Evolutionary conservation across 768 basidiomycete genomes (phyloP).

Genomic region (Rhodotorula paludigena): DNA sequence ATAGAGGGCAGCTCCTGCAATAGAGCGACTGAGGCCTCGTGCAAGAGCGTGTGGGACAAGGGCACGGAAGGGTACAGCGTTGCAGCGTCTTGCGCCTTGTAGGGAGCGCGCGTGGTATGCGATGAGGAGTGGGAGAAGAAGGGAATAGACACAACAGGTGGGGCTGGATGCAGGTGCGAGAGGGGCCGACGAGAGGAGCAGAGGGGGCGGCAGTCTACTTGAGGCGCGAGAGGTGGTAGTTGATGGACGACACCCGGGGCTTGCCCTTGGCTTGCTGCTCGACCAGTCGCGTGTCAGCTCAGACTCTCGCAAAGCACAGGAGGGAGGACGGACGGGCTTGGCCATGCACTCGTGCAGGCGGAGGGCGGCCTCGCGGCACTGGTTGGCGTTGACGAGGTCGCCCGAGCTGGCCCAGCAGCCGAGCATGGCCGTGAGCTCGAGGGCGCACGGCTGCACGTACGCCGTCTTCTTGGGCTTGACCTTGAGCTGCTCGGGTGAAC

Average conservation of each 20-base stretch:
- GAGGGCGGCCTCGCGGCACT: constrained; percentile 61
- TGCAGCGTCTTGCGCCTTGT: background rate
- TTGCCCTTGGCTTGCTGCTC: constrained; percentile 54
- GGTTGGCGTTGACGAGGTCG: constrained; percentile 57
- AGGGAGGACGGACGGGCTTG: constrained; percentile 60
- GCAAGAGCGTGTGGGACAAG: background rate
- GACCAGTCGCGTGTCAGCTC: too few species aligned
- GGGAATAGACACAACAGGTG: background rate
- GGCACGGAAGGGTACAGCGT: background rate
- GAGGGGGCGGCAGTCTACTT: background rate
- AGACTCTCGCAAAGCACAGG: background rate
- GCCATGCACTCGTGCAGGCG: constrained; percentile 75
- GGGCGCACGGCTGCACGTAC: constrained; percentile 54
- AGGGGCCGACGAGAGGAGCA: background rate
- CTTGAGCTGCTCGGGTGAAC: constrained; percentile 12
- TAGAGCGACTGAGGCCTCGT: too few species aligned
- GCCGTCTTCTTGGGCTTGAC: constrained; percentile 35
- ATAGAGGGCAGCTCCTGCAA: too few species aligned
- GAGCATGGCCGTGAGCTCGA: constrained; percentile 71
- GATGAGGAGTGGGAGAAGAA: background rate
- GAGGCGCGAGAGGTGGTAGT: constrained; percentile 63
- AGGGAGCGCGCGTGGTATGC: background rate
- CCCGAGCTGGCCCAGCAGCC: constrained; percentile 75
- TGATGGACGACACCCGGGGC: constrained; percentile 69
- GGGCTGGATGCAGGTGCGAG: background rate